A percentile compares a stretch with the other conserved stretches of the same genome.
Evolutionary conservation across 2,329 filamentous ascomycete genomes (phyloP).

Genomic region (Botrytis aclada): DNA sequence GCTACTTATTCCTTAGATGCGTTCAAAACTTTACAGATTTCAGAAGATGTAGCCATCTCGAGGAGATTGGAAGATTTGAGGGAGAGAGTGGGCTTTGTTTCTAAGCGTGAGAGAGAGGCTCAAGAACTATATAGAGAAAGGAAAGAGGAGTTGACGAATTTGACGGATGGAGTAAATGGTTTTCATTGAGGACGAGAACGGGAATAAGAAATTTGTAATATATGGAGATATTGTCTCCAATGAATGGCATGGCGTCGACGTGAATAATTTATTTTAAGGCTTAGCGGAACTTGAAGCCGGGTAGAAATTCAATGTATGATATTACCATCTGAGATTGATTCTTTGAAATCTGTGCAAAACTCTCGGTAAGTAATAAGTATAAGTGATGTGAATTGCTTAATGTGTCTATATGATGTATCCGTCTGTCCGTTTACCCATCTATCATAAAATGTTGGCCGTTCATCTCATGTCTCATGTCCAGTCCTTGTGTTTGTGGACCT

Average conservation of each 20-base stretch:
- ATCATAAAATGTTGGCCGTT: neutral
- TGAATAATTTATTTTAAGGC: neutral
- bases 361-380: neutral
- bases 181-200: slow-evolving; percentile 18
- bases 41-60: slow-evolving; percentile 73
- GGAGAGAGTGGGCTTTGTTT: slow-evolving; percentile 80
- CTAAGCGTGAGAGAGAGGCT: slow-evolving; percentile 79
- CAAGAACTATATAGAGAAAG: slow-evolving; percentile 78
- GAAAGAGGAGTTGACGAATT: slow-evolving; percentile 71
- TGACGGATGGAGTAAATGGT: slow-evolving; percentile 42
- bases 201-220: slow-evolving; percentile 5
- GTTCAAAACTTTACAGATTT: slow-evolving; percentile 72
- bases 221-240: neutral
- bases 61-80: slow-evolving; percentile 71
- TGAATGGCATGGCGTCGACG: neutral
- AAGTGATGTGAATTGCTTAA: neutral
- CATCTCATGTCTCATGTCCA: neutral
- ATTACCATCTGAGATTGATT: neutral
- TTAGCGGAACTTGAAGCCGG: neutral
- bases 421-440: neutral
- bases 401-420: neutral
- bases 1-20: slow-evolving; percentile 68
- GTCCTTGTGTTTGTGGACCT: neutral
- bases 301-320: slow-evolving; percentile 1
- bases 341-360: neutral